Evolutionary conservation across 441 rosid genomes (phyloP).

Genomic region (Arabidopsis lyrata): DNA sequence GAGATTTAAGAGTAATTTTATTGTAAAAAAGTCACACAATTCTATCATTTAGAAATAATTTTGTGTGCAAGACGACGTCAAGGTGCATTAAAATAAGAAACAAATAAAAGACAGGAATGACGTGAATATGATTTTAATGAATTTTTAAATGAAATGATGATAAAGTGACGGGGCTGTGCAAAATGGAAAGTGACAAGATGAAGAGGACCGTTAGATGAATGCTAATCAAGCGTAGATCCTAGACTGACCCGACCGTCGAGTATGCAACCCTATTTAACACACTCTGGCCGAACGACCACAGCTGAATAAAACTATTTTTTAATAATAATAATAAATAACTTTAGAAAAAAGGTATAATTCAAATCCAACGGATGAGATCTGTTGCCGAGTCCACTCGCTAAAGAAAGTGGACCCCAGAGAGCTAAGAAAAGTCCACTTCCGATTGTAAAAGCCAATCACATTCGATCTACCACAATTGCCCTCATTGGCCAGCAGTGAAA

Average conservation of each 20-base stretch:
- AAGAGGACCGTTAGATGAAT: constrained; percentile 40
- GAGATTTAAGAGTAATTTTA: not conserved
- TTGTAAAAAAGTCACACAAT: not conserved
- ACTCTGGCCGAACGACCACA: constrained; percentile 43
- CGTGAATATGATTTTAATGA: constrained; percentile 28
- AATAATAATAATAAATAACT: not conserved
- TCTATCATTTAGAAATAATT: not conserved
- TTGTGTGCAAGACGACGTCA: constrained; percentile 22
- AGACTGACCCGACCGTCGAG: constrained; percentile 54
- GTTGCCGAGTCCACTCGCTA: constrained; percentile 21
- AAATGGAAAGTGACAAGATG: not conserved
- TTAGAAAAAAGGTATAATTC: not conserved
- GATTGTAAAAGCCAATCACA: constrained; percentile 24
- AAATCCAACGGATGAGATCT: constrained; percentile 51
- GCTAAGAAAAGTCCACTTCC: constrained; percentile 36
- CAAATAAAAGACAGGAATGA: constrained; percentile 35
- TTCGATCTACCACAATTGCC: constrained; percentile 39
- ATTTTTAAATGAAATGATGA: constrained; percentile 4
- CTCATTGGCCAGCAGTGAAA: not conserved
- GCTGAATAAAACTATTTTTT: constrained; percentile 4
- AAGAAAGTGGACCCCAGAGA: constrained; percentile 19
- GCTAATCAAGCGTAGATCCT: constrained; percentile 44
- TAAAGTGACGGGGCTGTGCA: constrained; percentile 35
- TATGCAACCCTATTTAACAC: constrained; percentile 50
- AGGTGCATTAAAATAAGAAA: constrained; percentile 27